Percentiles rank a stretch among this genome's conserved stretches.
These are phyloP conservation scores for Ceratocystis harringtonii DNA, from an alignment of 2,329 filamentous ascomycete species.

Conservation along the genomic window DNA sequence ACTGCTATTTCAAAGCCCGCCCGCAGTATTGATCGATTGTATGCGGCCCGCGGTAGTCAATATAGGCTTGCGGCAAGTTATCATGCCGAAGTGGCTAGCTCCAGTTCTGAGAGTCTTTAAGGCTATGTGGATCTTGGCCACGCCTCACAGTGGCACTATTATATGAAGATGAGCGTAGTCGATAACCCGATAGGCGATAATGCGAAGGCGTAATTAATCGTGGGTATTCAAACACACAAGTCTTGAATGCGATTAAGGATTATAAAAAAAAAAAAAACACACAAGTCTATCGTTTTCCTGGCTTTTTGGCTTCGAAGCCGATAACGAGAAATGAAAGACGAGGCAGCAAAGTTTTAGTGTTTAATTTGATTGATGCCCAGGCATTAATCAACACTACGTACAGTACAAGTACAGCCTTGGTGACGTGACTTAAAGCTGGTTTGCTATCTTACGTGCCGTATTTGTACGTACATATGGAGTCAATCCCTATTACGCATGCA, in stretches of 20 bases:
- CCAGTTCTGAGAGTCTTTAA: neutral
- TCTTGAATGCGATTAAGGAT: too few relatives aligned
- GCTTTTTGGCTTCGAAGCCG: neutral
- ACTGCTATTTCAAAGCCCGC: neutral
- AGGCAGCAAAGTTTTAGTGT: neutral
- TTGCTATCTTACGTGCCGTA: neutral
- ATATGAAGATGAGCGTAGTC: neutral
- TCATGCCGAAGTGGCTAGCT: neutral
- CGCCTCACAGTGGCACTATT: neutral
- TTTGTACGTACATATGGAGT: neutral
- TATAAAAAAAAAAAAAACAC: too few relatives aligned
- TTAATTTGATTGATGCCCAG: neutral
- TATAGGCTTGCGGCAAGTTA: neutral
- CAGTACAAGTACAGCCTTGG: too few relatives aligned
- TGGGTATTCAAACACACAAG: neutral
- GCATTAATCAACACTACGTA: neutral
- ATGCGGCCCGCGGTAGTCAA: neutral
- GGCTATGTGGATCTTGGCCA: neutral
- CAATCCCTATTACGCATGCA: slow-evolving; percentile 2
- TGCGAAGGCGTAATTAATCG: neutral
- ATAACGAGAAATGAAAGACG: neutral
- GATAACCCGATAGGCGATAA: neutral
- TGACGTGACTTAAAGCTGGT: neutral
- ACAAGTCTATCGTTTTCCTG: neutral
- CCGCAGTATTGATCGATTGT: neutral